Evolutionary conservation across 2,329 filamentous ascomycete genomes (phyloP).

Genomic region (Colletotrichum sp.): DNA sequence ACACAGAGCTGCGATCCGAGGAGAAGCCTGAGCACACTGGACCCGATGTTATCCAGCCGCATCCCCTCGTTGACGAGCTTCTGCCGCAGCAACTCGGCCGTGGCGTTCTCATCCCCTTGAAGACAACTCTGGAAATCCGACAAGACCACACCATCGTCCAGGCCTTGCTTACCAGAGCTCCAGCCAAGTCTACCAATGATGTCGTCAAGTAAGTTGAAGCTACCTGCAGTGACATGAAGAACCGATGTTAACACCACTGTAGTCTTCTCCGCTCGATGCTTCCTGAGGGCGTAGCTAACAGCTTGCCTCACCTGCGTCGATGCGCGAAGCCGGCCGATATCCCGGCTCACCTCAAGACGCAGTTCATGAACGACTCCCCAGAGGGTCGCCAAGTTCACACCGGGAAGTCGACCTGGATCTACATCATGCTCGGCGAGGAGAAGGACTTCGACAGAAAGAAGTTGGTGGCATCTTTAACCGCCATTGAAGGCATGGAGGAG

Average conservation of each 20-base stretch:
- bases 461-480: slow-evolving; percentile 51
- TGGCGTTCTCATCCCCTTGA: slow-evolving; percentile 65
- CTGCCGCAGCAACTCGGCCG: slow-evolving; percentile 39
- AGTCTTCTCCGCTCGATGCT: slow-evolving; percentile 54
- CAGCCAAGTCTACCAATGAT: slow-evolving; percentile 73
- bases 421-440: slow-evolving; percentile 60
- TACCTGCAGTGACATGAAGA: slow-evolving; percentile 11
- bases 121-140: slow-evolving; percentile 67
- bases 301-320: slow-evolving; percentile 74
- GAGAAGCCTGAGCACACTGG: slow-evolving; percentile 18
- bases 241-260: slow-evolving; percentile 27
- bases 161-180: slow-evolving; percentile 75
- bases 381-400: slow-evolving; percentile 62
- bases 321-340: slow-evolving; percentile 76
- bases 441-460: slow-evolving; percentile 59
- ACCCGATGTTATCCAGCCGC: slow-evolving; percentile 21
- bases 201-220: slow-evolving; percentile 69
- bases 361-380: slow-evolving; percentile 64
- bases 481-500: slow-evolving; percentile 56
- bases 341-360: slow-evolving; percentile 67
- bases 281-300: slow-evolving; percentile 66
- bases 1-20: slow-evolving; percentile 1
- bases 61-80: slow-evolving; percentile 40
- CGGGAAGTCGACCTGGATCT: slow-evolving; percentile 65
- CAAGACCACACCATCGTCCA: slow-evolving; percentile 64